phyloP scores from a whole-genome alignment of 2,329 filamentous ascomycete species.

The Zymoseptoria tritici region DNA sequence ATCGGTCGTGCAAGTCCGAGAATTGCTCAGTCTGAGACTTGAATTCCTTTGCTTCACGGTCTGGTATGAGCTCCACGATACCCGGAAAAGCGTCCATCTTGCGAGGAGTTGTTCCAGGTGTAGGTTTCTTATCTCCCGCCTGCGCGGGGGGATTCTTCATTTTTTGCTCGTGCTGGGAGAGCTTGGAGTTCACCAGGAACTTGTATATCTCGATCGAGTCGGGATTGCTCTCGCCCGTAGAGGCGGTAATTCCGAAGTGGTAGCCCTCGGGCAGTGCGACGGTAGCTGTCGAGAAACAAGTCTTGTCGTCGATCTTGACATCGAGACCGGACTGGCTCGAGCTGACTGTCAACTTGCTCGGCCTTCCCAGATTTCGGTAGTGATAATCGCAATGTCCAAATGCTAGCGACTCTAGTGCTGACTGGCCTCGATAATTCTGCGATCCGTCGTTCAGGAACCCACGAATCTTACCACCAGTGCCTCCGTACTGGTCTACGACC shows the following conservation, averaged over 20 bases:
- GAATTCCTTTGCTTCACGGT: constrained; percentile 30
- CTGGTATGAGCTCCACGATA: constrained; percentile 35
- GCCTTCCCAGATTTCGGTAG: constrained; percentile 85
- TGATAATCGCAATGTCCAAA: constrained; percentile 88
- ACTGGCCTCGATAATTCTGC: constrained; percentile 68
- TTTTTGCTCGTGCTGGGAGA: constrained; percentile 18
- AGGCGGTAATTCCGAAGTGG: constrained; percentile 77
- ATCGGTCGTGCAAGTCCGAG: constrained; percentile 72
- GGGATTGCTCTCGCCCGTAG: constrained; percentile 72
- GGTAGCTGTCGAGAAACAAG: constrained; percentile 76
- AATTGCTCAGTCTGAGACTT: constrained; percentile 56
- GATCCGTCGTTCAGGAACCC: constrained; percentile 91
- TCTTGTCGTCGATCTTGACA: constrained; percentile 70
- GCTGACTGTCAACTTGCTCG: constrained; percentile 72
- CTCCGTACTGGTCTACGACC: constrained; percentile 76
- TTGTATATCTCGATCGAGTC: constrained; percentile 95
- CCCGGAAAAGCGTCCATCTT: constrained; percentile 33
- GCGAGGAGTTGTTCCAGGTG: constrained; percentile 13
- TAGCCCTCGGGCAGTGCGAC: constrained; percentile 72
- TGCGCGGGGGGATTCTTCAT: constrained; percentile 26
- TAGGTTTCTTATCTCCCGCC: constrained; percentile 20
- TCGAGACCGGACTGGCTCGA: constrained; percentile 54
- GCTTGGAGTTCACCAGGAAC: constrained; percentile 59
- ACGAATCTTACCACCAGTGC: constrained; percentile 70
- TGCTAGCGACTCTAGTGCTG: constrained; percentile 72